Evolutionary conservation across 257 asterid species (phyloP).

Genomic region (Nicotiana tomentosiformis): DNA sequence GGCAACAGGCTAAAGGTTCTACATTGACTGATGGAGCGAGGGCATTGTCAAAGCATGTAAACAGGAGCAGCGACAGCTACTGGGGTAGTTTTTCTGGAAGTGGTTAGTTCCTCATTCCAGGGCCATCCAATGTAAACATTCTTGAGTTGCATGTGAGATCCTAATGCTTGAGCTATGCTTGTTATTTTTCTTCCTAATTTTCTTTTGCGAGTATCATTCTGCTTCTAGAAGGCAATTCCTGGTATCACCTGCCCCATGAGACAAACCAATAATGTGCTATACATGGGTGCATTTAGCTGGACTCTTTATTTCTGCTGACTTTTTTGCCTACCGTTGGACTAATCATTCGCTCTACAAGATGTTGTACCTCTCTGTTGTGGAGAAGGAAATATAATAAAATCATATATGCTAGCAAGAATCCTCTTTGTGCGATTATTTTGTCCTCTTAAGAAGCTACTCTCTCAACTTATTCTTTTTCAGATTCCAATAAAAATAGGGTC

Average conservation of each 20-base stretch:
- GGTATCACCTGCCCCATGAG: not conserved
- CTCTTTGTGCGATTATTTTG: not conserved
- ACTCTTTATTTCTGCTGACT: not conserved
- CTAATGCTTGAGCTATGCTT: not conserved
- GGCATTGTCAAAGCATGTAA: slow-evolving; percentile 72
- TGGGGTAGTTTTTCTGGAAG: slow-evolving; percentile 71
- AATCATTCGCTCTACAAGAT: not conserved
- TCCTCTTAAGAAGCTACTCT: not conserved
- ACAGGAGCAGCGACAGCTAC: slow-evolving; percentile 58
- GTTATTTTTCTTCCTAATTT: not conserved
- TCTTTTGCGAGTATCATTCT: not conserved
- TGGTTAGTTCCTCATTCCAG: slow-evolving; percentile 46
- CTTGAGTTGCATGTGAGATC: slow-evolving; percentile 8
- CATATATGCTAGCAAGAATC: not conserved
- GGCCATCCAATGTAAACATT: slow-evolving; percentile 6
- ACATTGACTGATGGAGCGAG: slow-evolving; percentile 75
- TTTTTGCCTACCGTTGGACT: not conserved
- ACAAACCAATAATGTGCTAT: not conserved
- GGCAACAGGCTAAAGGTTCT: slow-evolving; percentile 61
- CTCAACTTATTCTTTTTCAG: slow-evolving; percentile 30
- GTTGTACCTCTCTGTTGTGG: not conserved
- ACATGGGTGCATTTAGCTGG: not conserved
- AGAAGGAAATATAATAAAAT: not conserved
- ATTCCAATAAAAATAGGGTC: slow-evolving; percentile 45
- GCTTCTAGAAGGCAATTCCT: not conserved